Base-by-base conservation (phyloP, 1,139 yeast species). In the Blastobotrys apis region DNA sequence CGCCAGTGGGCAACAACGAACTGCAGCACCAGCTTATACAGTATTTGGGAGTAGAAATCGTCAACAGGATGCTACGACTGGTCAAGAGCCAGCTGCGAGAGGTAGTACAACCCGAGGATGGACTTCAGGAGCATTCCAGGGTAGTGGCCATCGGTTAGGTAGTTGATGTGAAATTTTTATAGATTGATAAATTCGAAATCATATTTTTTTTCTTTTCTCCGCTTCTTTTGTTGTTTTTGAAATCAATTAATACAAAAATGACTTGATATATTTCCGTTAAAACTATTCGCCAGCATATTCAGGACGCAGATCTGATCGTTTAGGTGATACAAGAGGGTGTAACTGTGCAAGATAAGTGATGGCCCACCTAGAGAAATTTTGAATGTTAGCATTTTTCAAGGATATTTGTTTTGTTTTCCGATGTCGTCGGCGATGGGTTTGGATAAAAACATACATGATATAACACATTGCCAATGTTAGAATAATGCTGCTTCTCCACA, bases 401-500 rank as follows among this genome's bases (percentile, higher is more conserved):
- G 13, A 5, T 4, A 34, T 12, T 34, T 5, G 21, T 25, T 13
- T 34, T 19, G 29, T 12, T 10, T 29, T 29, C 33, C 33, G 6
- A n/a, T n/a, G n/a, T n/a, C n/a, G n/a, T 23, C 26, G 9, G 6
- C 26, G 26, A 22, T 25, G 5, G 10, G 16, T 32, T 37, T 23
- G 12, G 10, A 29, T 10, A 22, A 9, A 33, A 6, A 54, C 60
- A 48, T 47, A 87, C 95, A 88, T 85, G 60, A 88, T 73, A 64
- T 77, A 88, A 72, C 88, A 84, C 95, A 88, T 84, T 19, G 94
- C 80, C 60, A 90, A 66, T 3, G 90, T 78, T 53, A 90, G 73
- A 44, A 83, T 81, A 39, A 88, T 79, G 10, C 96, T 85, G 45
- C 95, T 84, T 69, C 97, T 78, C 94, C 95, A 88, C 37, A 90